Conservation (phyloP, 352 stramenopile genomes). For the Phytopythium chamaehyphon region DNA sequence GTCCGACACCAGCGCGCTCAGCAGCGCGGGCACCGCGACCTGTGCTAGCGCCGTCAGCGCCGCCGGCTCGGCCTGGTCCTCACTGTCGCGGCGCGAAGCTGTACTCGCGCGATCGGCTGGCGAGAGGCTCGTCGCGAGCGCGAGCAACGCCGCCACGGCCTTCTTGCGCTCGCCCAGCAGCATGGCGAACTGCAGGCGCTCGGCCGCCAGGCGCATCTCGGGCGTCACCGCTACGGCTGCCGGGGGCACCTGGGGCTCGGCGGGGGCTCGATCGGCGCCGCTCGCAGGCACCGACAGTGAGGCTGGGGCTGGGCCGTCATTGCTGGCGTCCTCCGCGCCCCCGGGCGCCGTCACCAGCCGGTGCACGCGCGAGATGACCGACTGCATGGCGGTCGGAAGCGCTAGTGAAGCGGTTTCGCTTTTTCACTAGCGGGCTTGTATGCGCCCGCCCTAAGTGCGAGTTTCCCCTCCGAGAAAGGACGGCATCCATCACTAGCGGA, state of each 20-base stretch:
- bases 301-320: not conserved
- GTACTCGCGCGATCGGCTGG: not conserved
- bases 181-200: slow-evolving; percentile 71
- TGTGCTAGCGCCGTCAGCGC: slow-evolving; percentile 39
- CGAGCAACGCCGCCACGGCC: slow-evolving; percentile 40
- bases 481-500: not conserved
- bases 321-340: not conserved
- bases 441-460: not conserved
- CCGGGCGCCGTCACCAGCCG: slow-evolving; percentile 47
- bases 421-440: not conserved
- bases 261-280: not conserved
- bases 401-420: not conserved
- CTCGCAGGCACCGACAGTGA: not conserved
- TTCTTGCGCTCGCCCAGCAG: slow-evolving; percentile 72
- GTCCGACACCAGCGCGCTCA: slow-evolving; percentile 65
- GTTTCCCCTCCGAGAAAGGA: not conserved
- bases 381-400: slow-evolving; percentile 35
- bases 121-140: slow-evolving; percentile 25
- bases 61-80: slow-evolving; percentile 9
- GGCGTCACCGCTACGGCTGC: slow-evolving; percentile 1
- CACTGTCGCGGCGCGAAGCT: not conserved
- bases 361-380: slow-evolving; percentile 67
- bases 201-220: slow-evolving; percentile 50
- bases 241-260: not conserved
- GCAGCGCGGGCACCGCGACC: slow-evolving; percentile 40